phyloP scores from a whole-genome alignment of 1,139 yeast species.

The Scheffersomyces lignicola region DNA sequence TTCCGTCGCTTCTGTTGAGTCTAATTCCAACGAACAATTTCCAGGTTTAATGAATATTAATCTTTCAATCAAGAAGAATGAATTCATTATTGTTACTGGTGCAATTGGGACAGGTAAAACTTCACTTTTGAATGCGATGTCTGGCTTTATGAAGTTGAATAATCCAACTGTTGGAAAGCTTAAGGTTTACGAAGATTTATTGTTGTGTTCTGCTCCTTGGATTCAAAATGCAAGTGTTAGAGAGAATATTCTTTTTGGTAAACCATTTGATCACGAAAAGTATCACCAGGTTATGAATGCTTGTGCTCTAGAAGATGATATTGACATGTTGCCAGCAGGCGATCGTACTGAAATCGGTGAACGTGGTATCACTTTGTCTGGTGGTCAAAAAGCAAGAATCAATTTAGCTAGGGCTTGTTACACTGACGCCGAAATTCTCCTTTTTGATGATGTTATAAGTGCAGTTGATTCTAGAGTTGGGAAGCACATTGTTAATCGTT shows the following conservation, averaged over 20 bases:
- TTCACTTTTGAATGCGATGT: slow-evolving; percentile 36
- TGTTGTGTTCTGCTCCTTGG: slow-evolving; percentile 43
- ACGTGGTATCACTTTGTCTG: slow-evolving; percentile 43
- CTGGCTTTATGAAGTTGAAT: slow-evolving; percentile 37
- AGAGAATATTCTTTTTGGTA: slow-evolving; percentile 42
- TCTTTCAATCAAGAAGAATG: slow-evolving; percentile 26
- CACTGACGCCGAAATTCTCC: slow-evolving; percentile 30
- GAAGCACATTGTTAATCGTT: slow-evolving; percentile 34
- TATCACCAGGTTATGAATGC: slow-evolving; percentile 34
- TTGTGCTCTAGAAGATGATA: slow-evolving; percentile 43
- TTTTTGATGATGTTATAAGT: slow-evolving; percentile 43
- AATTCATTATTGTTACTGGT: slow-evolving; percentile 42
- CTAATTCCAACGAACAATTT: slow-evolving; percentile 17
- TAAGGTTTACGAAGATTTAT: slow-evolving; percentile 25
- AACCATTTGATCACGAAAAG: slow-evolving; percentile 26
- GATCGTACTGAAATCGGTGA: slow-evolving; percentile 45
- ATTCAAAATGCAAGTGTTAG: slow-evolving; percentile 47
- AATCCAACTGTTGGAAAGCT: slow-evolving; percentile 26
- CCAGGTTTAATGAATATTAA: slow-evolving; percentile 33
- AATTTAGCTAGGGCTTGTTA: slow-evolving; percentile 45
- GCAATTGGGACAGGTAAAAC: slow-evolving; percentile 44
- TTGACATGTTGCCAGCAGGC: slow-evolving; percentile 31
- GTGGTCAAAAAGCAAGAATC: slow-evolving; percentile 46
- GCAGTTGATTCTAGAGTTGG: slow-evolving; percentile 46
- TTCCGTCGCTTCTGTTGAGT: slow-evolving; percentile 10